Percentiles rank a stretch among this genome's conserved stretches.
These are phyloP conservation scores for Sugiyamaella valdiviana DNA, from an alignment of 805 yeast genomes.

Conservation along the genomic window DNA sequence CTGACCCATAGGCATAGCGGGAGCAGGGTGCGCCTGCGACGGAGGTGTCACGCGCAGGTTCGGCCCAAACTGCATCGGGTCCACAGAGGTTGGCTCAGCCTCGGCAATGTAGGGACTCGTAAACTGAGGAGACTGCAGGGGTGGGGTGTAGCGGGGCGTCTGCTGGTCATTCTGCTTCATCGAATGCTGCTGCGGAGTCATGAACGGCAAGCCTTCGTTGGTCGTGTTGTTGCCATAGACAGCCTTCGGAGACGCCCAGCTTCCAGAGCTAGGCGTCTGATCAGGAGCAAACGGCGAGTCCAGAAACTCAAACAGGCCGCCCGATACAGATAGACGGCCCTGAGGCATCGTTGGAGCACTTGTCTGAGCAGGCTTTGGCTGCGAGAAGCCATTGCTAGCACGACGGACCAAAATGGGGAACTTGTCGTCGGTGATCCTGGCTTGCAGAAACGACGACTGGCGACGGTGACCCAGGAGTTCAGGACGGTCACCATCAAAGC, in stretches of 20 bases:
- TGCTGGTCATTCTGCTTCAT: background rate
- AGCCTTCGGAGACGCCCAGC: background rate
- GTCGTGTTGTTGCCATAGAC: slow-evolving; percentile 7
- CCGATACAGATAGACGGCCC: too few relatives aligned
- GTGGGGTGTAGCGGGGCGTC: background rate
- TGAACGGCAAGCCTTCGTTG: too few relatives aligned
- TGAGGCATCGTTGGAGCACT: too few relatives aligned
- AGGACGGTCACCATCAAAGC: background rate
- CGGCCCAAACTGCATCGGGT: background rate
- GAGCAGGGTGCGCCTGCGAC: background rate
- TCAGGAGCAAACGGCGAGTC: slow-evolving; percentile 1
- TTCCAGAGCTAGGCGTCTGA: slow-evolving; percentile 6
- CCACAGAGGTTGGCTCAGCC: background rate
- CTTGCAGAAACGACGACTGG: slow-evolving; percentile 22
- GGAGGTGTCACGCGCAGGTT: background rate
- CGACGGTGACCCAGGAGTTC: slow-evolving; percentile 4
- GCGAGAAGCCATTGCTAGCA: slow-evolving; percentile 17
- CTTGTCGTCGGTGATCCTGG: slow-evolving; percentile 30
- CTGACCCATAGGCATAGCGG: background rate
- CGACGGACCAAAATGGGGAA: slow-evolving; percentile 32
- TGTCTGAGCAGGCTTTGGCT: too few relatives aligned
- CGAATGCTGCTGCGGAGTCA: slow-evolving; percentile 5
- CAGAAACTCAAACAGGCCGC: slow-evolving; percentile 3
- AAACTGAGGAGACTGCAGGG: slow-evolving; percentile 1
- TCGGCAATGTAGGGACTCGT: background rate